Base-by-base conservation (phyloP, 1,284 basidiomycete species). In the Papiliotrema fonsecae region DNA sequence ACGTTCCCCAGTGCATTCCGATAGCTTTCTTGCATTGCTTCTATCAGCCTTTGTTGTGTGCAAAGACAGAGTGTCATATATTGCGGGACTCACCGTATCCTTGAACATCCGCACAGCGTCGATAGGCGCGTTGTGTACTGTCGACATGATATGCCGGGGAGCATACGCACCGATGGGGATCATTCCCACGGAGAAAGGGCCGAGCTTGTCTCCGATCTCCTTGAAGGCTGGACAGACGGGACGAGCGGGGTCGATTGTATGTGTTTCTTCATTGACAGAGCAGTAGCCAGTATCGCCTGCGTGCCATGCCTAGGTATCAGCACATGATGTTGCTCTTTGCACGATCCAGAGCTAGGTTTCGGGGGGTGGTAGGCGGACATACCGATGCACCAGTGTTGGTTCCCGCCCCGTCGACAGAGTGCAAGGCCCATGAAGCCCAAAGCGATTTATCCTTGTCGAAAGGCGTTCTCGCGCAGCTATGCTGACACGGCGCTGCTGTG, bases 1-100 rank as follows among this genome's bases (percentile, higher is more conserved):
- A 73, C n/a, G 67, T 69, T 2, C 82, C 83, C 83, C 83, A 86
- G 66, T 86, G 84, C 77, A 86, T 86, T 2, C 79, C 83, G 3
- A 86, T 56, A 0, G 79, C 83, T 57, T 76, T 78, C 67, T 78
- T 77, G 28, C 65, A 67, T 56, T 61, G 57, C 70, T 72, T 41
- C 38, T 19, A 24, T 16, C 2, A 22, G 28, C 10, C 4, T n/a
- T n/a, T n/a, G n/a, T 10, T 21, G 18, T 14, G 10, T 10, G 14
- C 13, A n/a, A 28, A 24, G n/a, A 5, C 26, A 31, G n/a, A 34
- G 28, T 13, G 11, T 18, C 2, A n/a, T 10, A 10, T 22, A 24
- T 30, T 21, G 9, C 21, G 18, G 2, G n/a, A 52, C 73, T 69
- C 34, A 85, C 73, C 54, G 63, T 59, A 55, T 86, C 84, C 55